Conservation (phyloP, 441 rosid genomes). For the Manihot esculenta region DNA sequence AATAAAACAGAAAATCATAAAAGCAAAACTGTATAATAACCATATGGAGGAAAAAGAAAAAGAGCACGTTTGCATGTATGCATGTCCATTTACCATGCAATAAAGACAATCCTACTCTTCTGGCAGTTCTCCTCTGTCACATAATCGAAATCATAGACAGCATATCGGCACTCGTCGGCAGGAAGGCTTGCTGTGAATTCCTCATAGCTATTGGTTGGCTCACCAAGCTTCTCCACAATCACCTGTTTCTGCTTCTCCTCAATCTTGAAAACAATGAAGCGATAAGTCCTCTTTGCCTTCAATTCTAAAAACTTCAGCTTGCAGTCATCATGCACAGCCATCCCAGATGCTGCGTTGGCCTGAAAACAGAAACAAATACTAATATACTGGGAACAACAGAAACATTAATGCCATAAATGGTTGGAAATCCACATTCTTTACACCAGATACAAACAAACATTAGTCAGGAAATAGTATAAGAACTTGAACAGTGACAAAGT, state of each 20-base stretch:
- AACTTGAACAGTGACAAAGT: background rate
- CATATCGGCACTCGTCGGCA: constrained; percentile 58
- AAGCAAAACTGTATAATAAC: background rate
- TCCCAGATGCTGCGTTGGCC: constrained; percentile 64
- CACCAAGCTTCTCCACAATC: constrained; percentile 57
- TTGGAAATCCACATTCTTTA: background rate
- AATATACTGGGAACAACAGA: constrained; percentile 10
- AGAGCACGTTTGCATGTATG: too few relatives aligned
- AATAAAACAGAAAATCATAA: background rate
- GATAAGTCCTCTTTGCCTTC: constrained; percentile 60
- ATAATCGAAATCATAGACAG: constrained; percentile 60
- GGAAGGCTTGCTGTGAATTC: constrained; percentile 55
- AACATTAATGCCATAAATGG: background rate
- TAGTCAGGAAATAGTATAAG: background rate
- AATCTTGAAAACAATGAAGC: constrained; percentile 54
- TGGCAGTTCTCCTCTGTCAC: constrained; percentile 56
- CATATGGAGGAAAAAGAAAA: background rate
- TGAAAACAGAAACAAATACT: constrained; percentile 11
- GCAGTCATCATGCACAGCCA: constrained; percentile 69
- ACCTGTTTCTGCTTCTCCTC: constrained; percentile 64
- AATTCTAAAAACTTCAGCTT: constrained; percentile 55
- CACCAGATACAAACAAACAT: background rate
- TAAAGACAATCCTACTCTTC: constrained; percentile 57
- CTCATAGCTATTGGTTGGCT: constrained; percentile 50
- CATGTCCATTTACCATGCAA: constrained; percentile 45